Evolutionary conservation across 257 asterid genomes (phyloP).

Genomic region (Salvia splendens): DNA sequence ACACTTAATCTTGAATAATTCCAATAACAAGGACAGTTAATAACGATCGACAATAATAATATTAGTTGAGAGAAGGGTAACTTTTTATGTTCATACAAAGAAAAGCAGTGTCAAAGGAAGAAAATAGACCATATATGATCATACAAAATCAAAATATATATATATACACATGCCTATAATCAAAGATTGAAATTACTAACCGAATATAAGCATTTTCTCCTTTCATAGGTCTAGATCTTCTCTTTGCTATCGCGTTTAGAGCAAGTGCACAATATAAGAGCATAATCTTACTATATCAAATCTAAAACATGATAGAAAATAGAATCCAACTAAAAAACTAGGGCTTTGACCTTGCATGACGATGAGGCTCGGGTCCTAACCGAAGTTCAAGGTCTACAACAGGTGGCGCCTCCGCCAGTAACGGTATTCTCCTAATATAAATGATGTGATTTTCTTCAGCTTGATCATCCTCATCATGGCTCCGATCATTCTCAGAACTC

Average conservation of each 20-base stretch:
- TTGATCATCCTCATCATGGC: not conserved
- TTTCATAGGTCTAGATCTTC: not conserved
- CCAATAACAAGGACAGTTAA: not conserved
- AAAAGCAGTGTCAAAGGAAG: not conserved
- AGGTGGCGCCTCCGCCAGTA: slow-evolving; percentile 23
- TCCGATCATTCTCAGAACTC: not conserved
- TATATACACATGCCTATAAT: not conserved
- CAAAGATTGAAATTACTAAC: slow-evolving; percentile 25
- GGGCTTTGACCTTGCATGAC: slow-evolving; percentile 35
- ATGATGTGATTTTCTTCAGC: not conserved
- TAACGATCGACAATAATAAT: no score
- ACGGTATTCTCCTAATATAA: slow-evolving; percentile 7
- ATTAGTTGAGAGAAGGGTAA: not conserved
- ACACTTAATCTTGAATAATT: not conserved
- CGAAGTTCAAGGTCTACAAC: slow-evolving; percentile 56
- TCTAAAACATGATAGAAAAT: not conserved
- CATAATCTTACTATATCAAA: not conserved
- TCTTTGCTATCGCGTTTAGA: not conserved
- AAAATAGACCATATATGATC: not conserved
- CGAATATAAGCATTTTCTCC: slow-evolving; percentile 1
- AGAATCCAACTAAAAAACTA: not conserved
- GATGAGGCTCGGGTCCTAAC: slow-evolving; percentile 46
- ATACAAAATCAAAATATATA: not conserved
- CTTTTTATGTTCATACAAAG: not conserved
- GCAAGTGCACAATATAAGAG: not conserved